Evolutionary conservation across 2,329 filamentous ascomycete genomes (phyloP), one percentile per base, ranked within the genome.

Genomic region (Aspergillus niger): DNA sequence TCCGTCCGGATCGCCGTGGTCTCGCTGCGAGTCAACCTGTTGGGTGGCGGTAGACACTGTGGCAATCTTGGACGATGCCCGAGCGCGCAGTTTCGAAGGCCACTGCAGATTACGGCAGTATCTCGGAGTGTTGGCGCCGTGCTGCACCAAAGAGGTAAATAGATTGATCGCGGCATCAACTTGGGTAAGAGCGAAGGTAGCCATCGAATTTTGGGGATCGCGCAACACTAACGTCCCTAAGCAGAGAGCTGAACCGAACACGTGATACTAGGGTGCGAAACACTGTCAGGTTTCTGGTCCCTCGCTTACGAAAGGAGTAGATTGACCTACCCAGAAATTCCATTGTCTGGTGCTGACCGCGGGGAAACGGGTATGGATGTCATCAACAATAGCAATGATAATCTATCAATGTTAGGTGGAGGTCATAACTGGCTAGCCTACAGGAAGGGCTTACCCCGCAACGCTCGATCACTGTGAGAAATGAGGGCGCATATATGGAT

Each of bases 271-370:
- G 36, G 1, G 11, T 48, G 24, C 10, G 8, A 48, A 6, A n/a
- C 24, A 8, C 15, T 7, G 36, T 39, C 26, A 43, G n/a, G 11
- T 39, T 24, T 43, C 6, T 39, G 28, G 15, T 30, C 20, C 6
- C 20, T 8, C 0, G 5, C 13, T 32, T 3, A 22, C 3, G 2
- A 41, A 3, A 5, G 1, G 6, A 15, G 2, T 7, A 15, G 36
- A 43, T 11, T n/a, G 3, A 10, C 51, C 3, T 43, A 54, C 51
- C 51, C 51, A 54, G 36, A 54, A 24, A 26, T 54, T 54, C 51
- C 51, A 54, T 39, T 54, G 51, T n/a, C 51, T 54, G 36, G 32
- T 54, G n/a, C 51, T 54, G 10, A 54, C 51, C 5, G 51, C 51
- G 1, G 51, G 51, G 26, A 54, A 54, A 3, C 51, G 51, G 24